Evolutionary conservation across 2,329 filamentous ascomycete genomes (phyloP).

Genomic region (Penicillium sp.): DNA sequence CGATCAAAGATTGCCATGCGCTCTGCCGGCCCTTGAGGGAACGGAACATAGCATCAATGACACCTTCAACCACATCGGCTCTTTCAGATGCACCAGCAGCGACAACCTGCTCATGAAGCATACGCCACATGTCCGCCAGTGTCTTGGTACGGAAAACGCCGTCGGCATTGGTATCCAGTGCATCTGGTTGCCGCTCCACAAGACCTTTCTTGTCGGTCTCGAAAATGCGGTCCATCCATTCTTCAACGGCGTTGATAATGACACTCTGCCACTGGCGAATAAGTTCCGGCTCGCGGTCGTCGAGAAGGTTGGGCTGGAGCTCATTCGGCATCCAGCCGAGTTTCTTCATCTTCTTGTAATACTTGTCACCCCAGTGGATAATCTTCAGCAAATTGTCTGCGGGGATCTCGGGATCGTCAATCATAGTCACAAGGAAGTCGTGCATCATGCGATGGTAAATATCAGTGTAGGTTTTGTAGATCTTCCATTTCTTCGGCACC

Average conservation of each 20-base stretch:
- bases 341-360: slow-evolving; percentile 93
- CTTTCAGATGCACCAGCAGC: slow-evolving; percentile 83
- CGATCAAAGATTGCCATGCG: slow-evolving; percentile 83
- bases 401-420: slow-evolving; percentile 81
- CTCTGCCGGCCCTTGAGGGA: slow-evolving; percentile 80
- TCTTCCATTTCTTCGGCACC: slow-evolving; percentile 96
- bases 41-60: slow-evolving; percentile 93
- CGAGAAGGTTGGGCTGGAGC: slow-evolving; percentile 82
- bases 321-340: slow-evolving; percentile 76
- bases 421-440: slow-evolving; percentile 79
- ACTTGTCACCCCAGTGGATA: slow-evolving; percentile 92
- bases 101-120: slow-evolving; percentile 89
- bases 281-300: slow-evolving; percentile 85
- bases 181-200: slow-evolving; percentile 72
- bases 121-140: slow-evolving; percentile 92
- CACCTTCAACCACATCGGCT: slow-evolving; percentile 87
- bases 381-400: slow-evolving; percentile 88
- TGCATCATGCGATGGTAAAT: slow-evolving; percentile 97
- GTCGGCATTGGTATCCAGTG: slow-evolving; percentile 83
- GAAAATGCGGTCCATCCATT: slow-evolving; percentile 96
- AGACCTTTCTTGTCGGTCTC: slow-evolving; percentile 80
- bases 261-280: slow-evolving; percentile 92
- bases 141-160: slow-evolving; percentile 91
- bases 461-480: slow-evolving; percentile 82
- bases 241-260: slow-evolving; percentile 92